Base-by-base conservation (phyloP, 768 basidiomycete species). In the Trametes elegans region DNA sequence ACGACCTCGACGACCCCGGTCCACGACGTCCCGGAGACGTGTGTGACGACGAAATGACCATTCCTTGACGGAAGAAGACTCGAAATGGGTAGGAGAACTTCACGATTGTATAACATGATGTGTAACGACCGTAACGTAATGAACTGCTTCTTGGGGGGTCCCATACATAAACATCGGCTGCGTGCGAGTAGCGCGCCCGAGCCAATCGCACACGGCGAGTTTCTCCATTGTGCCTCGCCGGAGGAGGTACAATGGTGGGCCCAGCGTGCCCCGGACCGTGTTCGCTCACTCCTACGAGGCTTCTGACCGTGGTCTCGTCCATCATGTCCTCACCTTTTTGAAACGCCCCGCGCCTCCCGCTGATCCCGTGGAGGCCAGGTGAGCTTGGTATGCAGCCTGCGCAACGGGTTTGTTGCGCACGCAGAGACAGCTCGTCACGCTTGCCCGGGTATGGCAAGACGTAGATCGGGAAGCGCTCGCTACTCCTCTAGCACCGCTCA, bases 101-200 rank as follows among this genome's bases (percentile, higher is more conserved):
- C 24, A 43, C 26, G 41, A 43, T 43, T n/a, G 41, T 43, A 43
- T 43, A n/a, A n/a, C n/a, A n/a, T 43, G 26, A 43, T 43, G 41
- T 43, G 41, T 26, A 14, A 43, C 41, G 41, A 43, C 24, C 4
- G 41, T 43, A 43, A 43, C 41, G 41, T 43, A 43, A 43, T 43
- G 41, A 43, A 43, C 41, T 11, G 16, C 16, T 43, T 27, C 28
- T 11, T 27, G 41, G 41, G 41, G 41, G 41, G n/a, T n/a, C n/a
- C n/a, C n/a, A n/a, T n/a, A n/a, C n/a, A n/a, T 43, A 23, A 43
- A 43, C 26, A 23, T 27, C 28, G 28, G 24, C 41, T 16, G 41
- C 24, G 41, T 43, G 41, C 23, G 40, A 41, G 40, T 8, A 7
- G 21, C 16, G 10, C 11, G 26, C 11, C 24, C 13, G 26, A 16